Conservation (phyloP, 148 eudicot species). For the Camellia lanceoleosa region DNA sequence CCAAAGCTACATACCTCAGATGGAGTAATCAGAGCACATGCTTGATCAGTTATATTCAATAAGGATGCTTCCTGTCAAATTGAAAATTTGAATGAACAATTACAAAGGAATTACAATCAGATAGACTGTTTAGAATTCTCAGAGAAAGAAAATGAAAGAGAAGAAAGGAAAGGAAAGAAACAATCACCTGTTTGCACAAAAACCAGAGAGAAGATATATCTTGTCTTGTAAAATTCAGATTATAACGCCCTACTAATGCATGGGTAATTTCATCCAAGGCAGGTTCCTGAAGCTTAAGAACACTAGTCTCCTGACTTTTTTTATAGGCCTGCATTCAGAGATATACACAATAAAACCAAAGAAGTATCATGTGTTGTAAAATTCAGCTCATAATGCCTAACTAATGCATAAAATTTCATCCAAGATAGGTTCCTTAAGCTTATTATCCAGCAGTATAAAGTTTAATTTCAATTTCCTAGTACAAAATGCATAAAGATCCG, state of each 20-base stretch:
- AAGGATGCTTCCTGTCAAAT: constrained; percentile 80
- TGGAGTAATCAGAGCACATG: constrained; percentile 71
- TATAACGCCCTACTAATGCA: too few species aligned
- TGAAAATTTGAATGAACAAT: not conserved
- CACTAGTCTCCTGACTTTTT: too few species aligned
- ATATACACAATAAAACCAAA: too few species aligned
- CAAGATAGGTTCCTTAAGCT: constrained; percentile 76
- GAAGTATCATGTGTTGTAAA: constrained; percentile 4
- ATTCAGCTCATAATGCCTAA: constrained; percentile 63
- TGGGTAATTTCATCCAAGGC: too few species aligned
- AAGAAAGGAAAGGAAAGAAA: not conserved
- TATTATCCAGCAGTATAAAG: constrained; percentile 14
- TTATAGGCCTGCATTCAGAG: too few species aligned
- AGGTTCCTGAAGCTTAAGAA: too few species aligned
- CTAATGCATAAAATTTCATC: constrained; percentile 56
- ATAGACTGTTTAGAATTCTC: not conserved
- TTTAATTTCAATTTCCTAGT: too few species aligned
- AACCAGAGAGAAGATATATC: constrained; percentile 89
- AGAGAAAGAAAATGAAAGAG: not conserved
- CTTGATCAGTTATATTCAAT: constrained; percentile 76
- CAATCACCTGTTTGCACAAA: constrained; percentile 84
- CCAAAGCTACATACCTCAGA: constrained; percentile 51
- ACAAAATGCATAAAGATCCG: too few species aligned
- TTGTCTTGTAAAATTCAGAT: constrained; percentile 35
- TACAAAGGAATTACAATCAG: not conserved